phyloP scores from a whole-genome alignment of 345 rosid species.

The Pugionium dolabratum region DNA sequence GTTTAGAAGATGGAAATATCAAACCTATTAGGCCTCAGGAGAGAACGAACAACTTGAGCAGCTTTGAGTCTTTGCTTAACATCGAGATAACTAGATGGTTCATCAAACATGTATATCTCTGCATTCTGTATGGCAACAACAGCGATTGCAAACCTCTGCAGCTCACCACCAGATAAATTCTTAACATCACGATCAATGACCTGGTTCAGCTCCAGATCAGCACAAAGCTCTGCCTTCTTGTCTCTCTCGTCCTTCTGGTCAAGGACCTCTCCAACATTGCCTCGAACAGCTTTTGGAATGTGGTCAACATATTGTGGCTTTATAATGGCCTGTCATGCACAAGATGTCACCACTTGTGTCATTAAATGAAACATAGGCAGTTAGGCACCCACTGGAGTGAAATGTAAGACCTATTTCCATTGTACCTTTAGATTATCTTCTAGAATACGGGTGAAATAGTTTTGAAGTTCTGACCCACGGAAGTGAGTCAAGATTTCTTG shows the following conservation, averaged over 20 bases:
- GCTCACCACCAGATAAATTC: constrained; percentile 98
- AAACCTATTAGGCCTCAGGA: constrained; percentile 89
- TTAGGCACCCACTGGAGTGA: constrained; percentile 14
- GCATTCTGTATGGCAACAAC: constrained; percentile 95
- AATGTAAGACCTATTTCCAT: not conserved
- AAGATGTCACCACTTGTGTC: constrained; percentile 2
- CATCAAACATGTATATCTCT: constrained; percentile 99
- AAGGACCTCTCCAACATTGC: constrained; percentile 93
- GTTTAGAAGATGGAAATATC: constrained; percentile 14
- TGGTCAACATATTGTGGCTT: constrained; percentile 99
- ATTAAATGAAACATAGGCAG: not conserved
- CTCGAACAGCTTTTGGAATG: constrained; percentile 93
- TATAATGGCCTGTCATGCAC: constrained; percentile 69
- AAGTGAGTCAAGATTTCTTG: constrained; percentile 96
- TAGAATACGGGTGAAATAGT: constrained; percentile 90
- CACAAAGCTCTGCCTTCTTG: constrained; percentile 71
- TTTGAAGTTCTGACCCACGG: constrained; percentile 96
- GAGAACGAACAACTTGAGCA: constrained; percentile 87
- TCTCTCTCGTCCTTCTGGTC: constrained; percentile 89
- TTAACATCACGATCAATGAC: constrained; percentile 90
- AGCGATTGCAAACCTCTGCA: constrained; percentile 97
- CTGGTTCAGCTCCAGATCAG: constrained; percentile 85
- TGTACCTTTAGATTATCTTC: constrained; percentile 93
- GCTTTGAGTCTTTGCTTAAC: constrained; percentile 99
- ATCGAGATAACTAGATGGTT: constrained; percentile 99